Evolutionary conservation across 805 yeast genomes (phyloP).

Genomic region (Candida verbasci): DNA sequence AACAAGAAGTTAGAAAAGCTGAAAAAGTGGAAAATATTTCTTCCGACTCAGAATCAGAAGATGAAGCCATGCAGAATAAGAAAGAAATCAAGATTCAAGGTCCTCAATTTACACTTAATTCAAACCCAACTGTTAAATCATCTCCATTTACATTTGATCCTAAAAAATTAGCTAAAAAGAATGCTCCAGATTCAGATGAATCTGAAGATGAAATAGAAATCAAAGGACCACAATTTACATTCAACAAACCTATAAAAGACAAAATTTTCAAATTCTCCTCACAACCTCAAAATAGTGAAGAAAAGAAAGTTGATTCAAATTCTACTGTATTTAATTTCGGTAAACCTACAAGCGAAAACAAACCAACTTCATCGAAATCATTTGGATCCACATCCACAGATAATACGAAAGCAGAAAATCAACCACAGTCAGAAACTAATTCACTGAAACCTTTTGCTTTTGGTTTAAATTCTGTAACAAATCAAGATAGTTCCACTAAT

Average conservation of each 20-base stretch:
- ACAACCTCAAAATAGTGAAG: slow-evolving; percentile 10
- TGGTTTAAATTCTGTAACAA: neutral
- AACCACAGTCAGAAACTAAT: no score
- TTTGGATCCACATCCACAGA: no score
- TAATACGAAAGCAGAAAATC: no score
- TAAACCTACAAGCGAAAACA: slow-evolving; percentile 18
- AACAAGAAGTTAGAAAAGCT: neutral
- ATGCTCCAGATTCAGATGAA: slow-evolving; percentile 37
- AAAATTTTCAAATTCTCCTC: slow-evolving; percentile 23
- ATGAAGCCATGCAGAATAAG: slow-evolving; percentile 23
- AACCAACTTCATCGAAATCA: no score
- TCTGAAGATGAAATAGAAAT: slow-evolving; percentile 61
- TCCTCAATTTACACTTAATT: slow-evolving; percentile 28
- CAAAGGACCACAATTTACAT: slow-evolving; percentile 67
- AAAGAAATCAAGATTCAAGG: slow-evolving; percentile 30
- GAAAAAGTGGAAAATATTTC: slow-evolving; percentile 1
- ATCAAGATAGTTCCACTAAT: slow-evolving; percentile 1
- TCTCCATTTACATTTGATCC: slow-evolving; percentile 37
- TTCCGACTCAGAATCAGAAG: slow-evolving; percentile 19
- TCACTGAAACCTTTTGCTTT: neutral
- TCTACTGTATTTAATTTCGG: no score
- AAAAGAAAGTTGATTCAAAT: slow-evolving; percentile 7
- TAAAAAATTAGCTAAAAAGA: slow-evolving; percentile 19
- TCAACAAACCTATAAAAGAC: slow-evolving; percentile 34
- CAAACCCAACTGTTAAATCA: slow-evolving; percentile 26